Evolutionary conservation across 768 basidiomycete genomes (phyloP).

Genomic region (Rhizopogon sp.): DNA sequence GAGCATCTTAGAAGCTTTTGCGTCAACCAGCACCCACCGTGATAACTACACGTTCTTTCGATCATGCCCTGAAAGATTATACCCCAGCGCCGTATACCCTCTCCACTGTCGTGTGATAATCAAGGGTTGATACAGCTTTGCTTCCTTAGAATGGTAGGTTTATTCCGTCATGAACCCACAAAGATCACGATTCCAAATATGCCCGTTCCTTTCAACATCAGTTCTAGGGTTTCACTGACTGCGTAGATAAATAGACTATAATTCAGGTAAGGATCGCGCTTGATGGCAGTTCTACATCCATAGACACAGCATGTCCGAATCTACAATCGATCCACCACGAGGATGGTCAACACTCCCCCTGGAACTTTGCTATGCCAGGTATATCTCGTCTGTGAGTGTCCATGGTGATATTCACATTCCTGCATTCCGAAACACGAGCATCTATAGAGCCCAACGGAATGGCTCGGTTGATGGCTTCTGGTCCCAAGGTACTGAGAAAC

Average conservation of each 20-base stretch:
- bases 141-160: constrained; percentile 36
- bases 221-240: neutral
- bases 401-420: neutral
- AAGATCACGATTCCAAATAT: constrained; percentile 31
- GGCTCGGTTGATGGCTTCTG: neutral
- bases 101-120: constrained; percentile 76
- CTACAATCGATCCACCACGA: neutral
- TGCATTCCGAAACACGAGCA: neutral
- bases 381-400: neutral
- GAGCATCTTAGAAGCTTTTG: constrained; percentile 53
- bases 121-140: constrained; percentile 73
- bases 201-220: neutral
- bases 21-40: constrained; percentile 30
- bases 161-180: constrained; percentile 35
- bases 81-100: constrained; percentile 52
- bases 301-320: neutral
- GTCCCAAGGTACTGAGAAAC: neutral
- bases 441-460: neutral
- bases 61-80: constrained; percentile 87
- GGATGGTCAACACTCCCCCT: neutral
- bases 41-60: constrained; percentile 77
- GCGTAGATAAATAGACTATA: neutral
- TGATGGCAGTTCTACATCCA: neutral
- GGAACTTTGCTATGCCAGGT: neutral
- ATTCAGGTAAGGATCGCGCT: neutral